Evolutionary conservation across 2,329 filamentous ascomycete genomes (phyloP), one percentile per base, ranked within the genome.

Genomic region (Sporothrix luriei): DNA sequence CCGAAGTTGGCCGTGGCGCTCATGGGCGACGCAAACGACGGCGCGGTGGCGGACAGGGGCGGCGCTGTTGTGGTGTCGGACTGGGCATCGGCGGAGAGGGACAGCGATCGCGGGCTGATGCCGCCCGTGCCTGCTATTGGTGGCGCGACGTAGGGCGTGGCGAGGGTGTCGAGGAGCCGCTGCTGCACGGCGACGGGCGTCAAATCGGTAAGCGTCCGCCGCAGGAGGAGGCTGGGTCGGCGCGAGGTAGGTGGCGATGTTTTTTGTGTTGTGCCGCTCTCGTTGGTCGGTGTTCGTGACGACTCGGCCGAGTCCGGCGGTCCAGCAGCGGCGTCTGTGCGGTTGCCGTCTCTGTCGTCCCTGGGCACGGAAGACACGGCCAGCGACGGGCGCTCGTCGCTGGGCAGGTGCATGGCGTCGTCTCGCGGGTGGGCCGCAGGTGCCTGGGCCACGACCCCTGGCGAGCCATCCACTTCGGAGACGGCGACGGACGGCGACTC

Each of bases 181-280:
- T 91, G 90, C 78, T 96, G 92, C 73, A 96, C 82, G 21, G 88
- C 88, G 38, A 91, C 84, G 21, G 91, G 87, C 67, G 87, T 87
- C 26, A 91, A 87, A 78, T 98, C 94, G 19, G 94, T 98, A 80
- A 91, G 91, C 21, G 94, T 97, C 76, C 94, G 88, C 80, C 94
- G 96, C 72, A 97, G 52, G 2, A 66, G 80, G 71, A 85, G 62
- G 69, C 80, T 91, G 67, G 88, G 85, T 69, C 89, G 88, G 73
- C 88, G 83, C 69, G 87, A 86, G 19, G 80, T 72, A 38, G 88
- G 86, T 21, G 87, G 84, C 3, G 84, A 83, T 11, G 84, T 84
- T 73, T 82, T 80, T 3, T 75, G 73, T 2, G 85, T 85, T 5
- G 83, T 84, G 64, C 80, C 81, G 74, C 83, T 86, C 75, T 88